phyloP scores from a whole-genome alignment of 2,329 filamentous ascomycete genomes.

The Fusarium sp. region DNA sequence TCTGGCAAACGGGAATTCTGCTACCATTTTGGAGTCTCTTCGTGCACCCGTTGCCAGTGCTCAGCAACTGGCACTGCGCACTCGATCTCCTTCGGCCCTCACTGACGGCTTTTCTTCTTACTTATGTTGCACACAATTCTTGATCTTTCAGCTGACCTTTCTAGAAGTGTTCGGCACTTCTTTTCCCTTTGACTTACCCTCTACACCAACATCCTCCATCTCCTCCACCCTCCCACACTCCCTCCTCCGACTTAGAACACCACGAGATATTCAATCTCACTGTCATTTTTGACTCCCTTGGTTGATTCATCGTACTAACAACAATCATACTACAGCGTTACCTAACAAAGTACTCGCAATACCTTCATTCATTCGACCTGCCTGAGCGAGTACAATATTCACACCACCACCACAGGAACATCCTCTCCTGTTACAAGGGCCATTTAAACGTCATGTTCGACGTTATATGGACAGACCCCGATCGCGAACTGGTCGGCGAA shows the following conservation, averaged over 20 bases:
- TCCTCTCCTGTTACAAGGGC: too few species aligned
- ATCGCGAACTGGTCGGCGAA: conserved; percentile 64
- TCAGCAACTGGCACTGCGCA: conserved; percentile 5
- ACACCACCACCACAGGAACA: background rate
- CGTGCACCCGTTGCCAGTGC: conserved; percentile 14
- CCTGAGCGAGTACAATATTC: background rate
- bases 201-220: background rate
- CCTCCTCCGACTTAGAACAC: background rate
- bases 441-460: conserved; percentile 62
- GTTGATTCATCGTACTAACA: background rate
- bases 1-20: background rate
- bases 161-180: background rate
- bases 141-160: background rate
- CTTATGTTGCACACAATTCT: background rate
- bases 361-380: background rate
- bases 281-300: background rate
- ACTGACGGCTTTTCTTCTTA: background rate
- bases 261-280: conserved; percentile 4
- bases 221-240: background rate
- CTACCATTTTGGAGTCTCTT: background rate
- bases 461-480: conserved; percentile 67
- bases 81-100: background rate
- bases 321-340: background rate
- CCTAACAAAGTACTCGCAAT: background rate
- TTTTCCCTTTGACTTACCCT: background rate